phyloP scores from a whole-genome alignment of 768 basidiomycete species.

The Hebeloma cylindrosporum region DNA sequence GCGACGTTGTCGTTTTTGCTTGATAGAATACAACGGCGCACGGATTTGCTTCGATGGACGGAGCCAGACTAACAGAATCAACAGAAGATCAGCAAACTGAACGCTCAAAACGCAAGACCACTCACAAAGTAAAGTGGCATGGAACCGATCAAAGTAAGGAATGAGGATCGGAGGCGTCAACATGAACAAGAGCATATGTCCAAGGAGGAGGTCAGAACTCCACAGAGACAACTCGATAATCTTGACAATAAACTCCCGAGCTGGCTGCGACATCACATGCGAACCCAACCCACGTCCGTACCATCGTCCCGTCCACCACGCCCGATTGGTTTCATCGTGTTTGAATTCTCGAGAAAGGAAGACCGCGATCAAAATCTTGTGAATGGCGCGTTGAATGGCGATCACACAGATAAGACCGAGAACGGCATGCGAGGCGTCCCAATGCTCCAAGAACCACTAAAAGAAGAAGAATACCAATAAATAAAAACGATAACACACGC shows the following conservation, averaged over 20 bases:
- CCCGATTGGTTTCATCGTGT: constrained; percentile 97
- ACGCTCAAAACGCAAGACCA: constrained; percentile 16
- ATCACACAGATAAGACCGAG: constrained; percentile 91
- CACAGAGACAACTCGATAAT: constrained; percentile 94
- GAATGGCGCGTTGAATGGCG: constrained; percentile 86
- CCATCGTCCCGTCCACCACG: constrained; percentile 99
- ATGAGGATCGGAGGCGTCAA: constrained; percentile 85
- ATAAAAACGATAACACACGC: constrained; percentile 6
- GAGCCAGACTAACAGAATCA: constrained; percentile 77
- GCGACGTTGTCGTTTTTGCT: constrained; percentile 86
- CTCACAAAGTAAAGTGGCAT: constrained; percentile 90
- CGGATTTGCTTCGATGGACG: constrained; percentile 93
- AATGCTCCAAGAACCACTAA: constrained; percentile 93
- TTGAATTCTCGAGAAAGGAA: constrained; percentile 98
- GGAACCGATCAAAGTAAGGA: constrained; percentile 89
- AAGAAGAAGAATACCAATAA: constrained; percentile 21
- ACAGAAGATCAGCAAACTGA: constrained; percentile 17
- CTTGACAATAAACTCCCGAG: constrained; percentile 96
- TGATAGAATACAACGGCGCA: constrained; percentile 85
- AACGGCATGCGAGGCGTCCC: constrained; percentile 90
- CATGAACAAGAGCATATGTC: constrained; percentile 87
- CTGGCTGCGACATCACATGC: constrained; percentile 96
- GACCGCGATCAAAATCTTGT: constrained; percentile 92
- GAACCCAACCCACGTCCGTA: constrained; percentile 90
- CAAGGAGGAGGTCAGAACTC: constrained; percentile 90